phyloP scores from a whole-genome alignment of 1,284 basidiomycete genomes.

The Ganoderma lucidum region DNA sequence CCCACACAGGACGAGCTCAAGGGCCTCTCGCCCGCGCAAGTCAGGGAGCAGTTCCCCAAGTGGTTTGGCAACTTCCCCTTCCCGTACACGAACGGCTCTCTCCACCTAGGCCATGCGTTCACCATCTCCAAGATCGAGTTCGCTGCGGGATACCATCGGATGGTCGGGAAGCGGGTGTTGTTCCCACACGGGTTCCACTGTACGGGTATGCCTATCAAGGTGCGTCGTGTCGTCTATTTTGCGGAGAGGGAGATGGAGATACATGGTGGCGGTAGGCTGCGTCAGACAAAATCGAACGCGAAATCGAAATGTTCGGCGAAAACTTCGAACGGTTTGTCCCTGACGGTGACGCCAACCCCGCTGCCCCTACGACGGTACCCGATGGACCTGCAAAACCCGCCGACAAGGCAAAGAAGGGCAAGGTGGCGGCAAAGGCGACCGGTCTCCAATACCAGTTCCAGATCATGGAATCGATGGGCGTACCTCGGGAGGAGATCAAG shows the following conservation, averaged over 20 bases:
- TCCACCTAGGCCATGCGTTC: conserved; percentile 98
- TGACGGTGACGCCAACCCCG: conserved; percentile 52
- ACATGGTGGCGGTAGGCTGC: conserved; percentile 69
- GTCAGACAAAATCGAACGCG: conserved; percentile 96
- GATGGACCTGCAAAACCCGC: conserved; percentile 53
- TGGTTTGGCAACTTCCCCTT: conserved; percentile 97
- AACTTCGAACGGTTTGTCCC: conserved; percentile 83
- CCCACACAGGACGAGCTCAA: conserved; percentile 74
- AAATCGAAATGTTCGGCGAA: conserved; percentile 95
- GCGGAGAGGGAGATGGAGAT: not conserved
- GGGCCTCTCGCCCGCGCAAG: conserved; percentile 68
- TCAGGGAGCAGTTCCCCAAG: conserved; percentile 85
- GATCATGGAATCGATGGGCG: conserved; percentile 95
- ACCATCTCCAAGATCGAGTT: conserved; percentile 99
- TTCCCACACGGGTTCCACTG: conserved; percentile 98
- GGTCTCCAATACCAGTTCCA: conserved; percentile 98
- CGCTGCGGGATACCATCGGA: conserved; percentile 92
- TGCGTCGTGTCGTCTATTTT: conserved; percentile 46
- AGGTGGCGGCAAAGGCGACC: conserved; percentile 92
- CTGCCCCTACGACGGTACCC: conserved; percentile 42
- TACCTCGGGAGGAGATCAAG: conserved; percentile 91
- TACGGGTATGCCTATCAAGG: conserved; percentile 99
- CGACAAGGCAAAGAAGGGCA: conserved; percentile 96
- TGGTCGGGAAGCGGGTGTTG: conserved; percentile 94
- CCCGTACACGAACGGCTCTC: conserved; percentile 98